Base-by-base conservation (phyloP, 495 filamentous ascomycete genomes). In the Wilcoxina mikolae region DNA sequence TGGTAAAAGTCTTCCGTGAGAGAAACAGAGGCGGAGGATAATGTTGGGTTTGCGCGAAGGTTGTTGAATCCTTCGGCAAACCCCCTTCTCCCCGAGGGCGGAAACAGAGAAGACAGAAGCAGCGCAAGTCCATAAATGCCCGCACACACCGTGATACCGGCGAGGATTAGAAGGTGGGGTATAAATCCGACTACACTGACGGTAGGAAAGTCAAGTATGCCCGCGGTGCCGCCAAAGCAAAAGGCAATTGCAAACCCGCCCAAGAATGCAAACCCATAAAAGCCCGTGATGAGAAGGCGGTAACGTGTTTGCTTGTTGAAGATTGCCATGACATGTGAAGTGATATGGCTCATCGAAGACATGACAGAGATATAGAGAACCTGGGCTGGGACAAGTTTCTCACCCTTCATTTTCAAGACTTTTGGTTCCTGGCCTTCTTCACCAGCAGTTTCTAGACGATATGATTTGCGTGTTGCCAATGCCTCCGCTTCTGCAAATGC, bases 401-500 rank as follows among this genome's bases (percentile, higher is more conserved):
- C 28, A 46, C 61, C 51, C 26, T 31, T 20, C 61, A 59, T 33
- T 54, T 68, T 57, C 67, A 59, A 54, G 39, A 52, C 24, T 35
- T 64, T 57, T 59, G 42, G n/a, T 51, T 42, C 20, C 24, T 42
- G 11, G 28, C 53, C n/a, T 22, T 25, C 27, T 47, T 29, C 38
- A 27, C 10, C 22, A 15, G n/a, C 25, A 12, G 49, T 52, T 38
- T 54, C 51, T 9, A 54, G 27, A n/a, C 51, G 51, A 27, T 65
- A 65, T 11, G 38, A 9, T 23, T 60, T 65, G 12, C 49, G 48
- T 4, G 48, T 55, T 0, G 62, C 58, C 39, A 60, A 56, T 5
- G 85, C 82, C 65, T 98, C 93, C 3, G 91, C 87, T 67, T 98
- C 93, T 1, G 91, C 87, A 68, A 96, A 98, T 0, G 91, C 91